Evolutionary conservation across 1,139 yeast genomes (phyloP).

Genomic region (Blastobotrys proliferans): DNA sequence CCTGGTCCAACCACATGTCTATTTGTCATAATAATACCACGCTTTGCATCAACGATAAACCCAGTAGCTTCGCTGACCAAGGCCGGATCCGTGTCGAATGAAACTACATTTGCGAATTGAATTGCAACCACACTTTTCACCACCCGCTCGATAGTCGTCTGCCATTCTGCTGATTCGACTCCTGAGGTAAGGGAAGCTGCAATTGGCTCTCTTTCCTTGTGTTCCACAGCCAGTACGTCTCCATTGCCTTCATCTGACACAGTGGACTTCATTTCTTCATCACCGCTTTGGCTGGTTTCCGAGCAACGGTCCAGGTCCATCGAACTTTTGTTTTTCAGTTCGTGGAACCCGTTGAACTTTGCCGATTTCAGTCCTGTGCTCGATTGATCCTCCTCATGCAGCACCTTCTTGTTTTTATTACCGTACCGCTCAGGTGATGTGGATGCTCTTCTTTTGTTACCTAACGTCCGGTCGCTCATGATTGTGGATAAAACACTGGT

Average conservation of each 20-base stretch:
- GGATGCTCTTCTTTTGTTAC: slow-evolving; percentile 17
- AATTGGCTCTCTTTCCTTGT: slow-evolving; percentile 5
- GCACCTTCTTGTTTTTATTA: slow-evolving; percentile 4
- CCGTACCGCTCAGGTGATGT: slow-evolving; percentile 14
- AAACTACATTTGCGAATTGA: slow-evolving; percentile 81
- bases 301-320: slow-evolving; percentile 16
- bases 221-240: not conserved
- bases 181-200: slow-evolving; percentile 8
- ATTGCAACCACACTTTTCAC: slow-evolving; percentile 86
- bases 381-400: slow-evolving; percentile 1
- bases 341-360: slow-evolving; percentile 2
- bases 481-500: not conserved
- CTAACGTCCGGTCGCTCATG: slow-evolving; percentile 10
- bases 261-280: slow-evolving; percentile 7
- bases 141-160: slow-evolving; percentile 72
- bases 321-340: slow-evolving; percentile 9
- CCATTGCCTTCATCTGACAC: slow-evolving; percentile 2
- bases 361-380: not conserved
- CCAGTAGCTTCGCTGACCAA: slow-evolving; percentile 90
- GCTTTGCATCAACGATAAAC: slow-evolving; percentile 79
- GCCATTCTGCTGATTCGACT: slow-evolving; percentile 52
- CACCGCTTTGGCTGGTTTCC: slow-evolving; percentile 7
- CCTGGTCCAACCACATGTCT: slow-evolving; percentile 96
- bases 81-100: slow-evolving; percentile 82
- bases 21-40: slow-evolving; percentile 84